phyloP scores from a whole-genome alignment of 108 stramenopile genomes.

The Cyclotella atomus region DNA sequence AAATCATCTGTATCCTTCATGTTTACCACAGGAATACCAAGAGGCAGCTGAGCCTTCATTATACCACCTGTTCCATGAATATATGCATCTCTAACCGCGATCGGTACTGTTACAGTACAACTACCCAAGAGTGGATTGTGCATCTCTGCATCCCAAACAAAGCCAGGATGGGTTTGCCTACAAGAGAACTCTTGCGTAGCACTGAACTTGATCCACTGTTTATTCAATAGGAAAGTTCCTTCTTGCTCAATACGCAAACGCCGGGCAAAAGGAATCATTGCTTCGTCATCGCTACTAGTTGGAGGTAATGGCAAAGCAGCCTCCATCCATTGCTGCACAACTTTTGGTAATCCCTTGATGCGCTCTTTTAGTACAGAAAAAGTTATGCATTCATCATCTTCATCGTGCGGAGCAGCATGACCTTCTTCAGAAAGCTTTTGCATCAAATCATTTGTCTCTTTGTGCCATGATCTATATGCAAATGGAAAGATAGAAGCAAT shows the following conservation, averaged over 20 bases:
- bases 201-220: conserved; percentile 25
- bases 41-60: conserved; percentile 28
- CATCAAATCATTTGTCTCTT: conserved; percentile 29
- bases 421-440: conserved; percentile 7
- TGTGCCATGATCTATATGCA: conserved; percentile 15
- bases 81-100: conserved; percentile 29
- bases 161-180: conserved; percentile 20
- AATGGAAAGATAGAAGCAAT: conserved; percentile 22
- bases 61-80: conserved; percentile 23
- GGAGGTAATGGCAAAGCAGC: conserved; percentile 11
- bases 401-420: neutral
- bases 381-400: conserved; percentile 10
- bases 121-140: neutral
- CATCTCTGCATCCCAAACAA: conserved; percentile 47
- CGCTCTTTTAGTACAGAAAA: conserved; percentile 7
- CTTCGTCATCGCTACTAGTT: neutral
- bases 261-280: conserved; percentile 21
- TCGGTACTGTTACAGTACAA: conserved; percentile 5
- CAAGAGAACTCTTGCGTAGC: conserved; percentile 32
- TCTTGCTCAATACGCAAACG: conserved; percentile 16
- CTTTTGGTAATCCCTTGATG: conserved; percentile 12
- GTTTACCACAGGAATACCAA: conserved; percentile 21
- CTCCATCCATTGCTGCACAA: conserved; percentile 19
- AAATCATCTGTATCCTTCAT: conserved; percentile 21
- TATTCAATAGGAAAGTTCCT: conserved; percentile 29